These are phyloP conservation scores for Lipomyces chichibuensis DNA, from an alignment of 805 yeast species.

Conservation along the genomic window DNA sequence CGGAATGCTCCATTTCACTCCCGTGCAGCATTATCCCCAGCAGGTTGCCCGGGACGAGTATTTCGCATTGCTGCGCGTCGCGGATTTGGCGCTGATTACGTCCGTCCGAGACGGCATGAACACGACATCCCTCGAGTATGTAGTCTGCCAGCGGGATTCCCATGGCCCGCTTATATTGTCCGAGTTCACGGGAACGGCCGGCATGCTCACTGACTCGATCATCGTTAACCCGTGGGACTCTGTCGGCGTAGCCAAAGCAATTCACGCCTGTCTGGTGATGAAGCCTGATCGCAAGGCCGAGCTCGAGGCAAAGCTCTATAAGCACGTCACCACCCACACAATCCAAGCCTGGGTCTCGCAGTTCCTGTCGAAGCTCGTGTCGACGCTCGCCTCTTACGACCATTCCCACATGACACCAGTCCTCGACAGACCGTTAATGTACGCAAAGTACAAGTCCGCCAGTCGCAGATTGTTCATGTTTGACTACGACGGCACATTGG, in stretches of 20 bases:
- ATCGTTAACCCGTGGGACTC: slow-evolving; percentile 97
- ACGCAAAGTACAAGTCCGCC: slow-evolving; percentile 62
- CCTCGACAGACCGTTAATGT: slow-evolving; percentile 68
- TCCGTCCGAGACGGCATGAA: slow-evolving; percentile 96
- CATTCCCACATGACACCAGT: slow-evolving; percentile 74
- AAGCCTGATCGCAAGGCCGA: slow-evolving; percentile 50
- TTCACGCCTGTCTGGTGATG: slow-evolving; percentile 68
- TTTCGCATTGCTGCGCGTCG: slow-evolving; percentile 81
- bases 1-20: slow-evolving; percentile 80
- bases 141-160: slow-evolving; percentile 74
- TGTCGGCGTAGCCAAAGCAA: slow-evolving; percentile 85
- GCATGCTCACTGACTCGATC: slow-evolving; percentile 49
- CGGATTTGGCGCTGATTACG: slow-evolving; percentile 87
- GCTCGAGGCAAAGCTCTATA: slow-evolving; percentile 59
- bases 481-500: slow-evolving; percentile 96
- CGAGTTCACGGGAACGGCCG: slow-evolving; percentile 91
- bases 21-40: slow-evolving; percentile 91
- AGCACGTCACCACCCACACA: slow-evolving; percentile 68
- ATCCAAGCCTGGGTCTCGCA: slow-evolving; percentile 74
- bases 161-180: slow-evolving; percentile 82
- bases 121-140: slow-evolving; percentile 90
- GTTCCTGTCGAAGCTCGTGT: slow-evolving; percentile 36
- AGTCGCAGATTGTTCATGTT: slow-evolving; percentile 77
- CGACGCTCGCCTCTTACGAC: slow-evolving; percentile 45
- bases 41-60: slow-evolving; percentile 87